Evolutionary conservation across 306 rosid species (phyloP).

Genomic region (Quercus rubra): DNA sequence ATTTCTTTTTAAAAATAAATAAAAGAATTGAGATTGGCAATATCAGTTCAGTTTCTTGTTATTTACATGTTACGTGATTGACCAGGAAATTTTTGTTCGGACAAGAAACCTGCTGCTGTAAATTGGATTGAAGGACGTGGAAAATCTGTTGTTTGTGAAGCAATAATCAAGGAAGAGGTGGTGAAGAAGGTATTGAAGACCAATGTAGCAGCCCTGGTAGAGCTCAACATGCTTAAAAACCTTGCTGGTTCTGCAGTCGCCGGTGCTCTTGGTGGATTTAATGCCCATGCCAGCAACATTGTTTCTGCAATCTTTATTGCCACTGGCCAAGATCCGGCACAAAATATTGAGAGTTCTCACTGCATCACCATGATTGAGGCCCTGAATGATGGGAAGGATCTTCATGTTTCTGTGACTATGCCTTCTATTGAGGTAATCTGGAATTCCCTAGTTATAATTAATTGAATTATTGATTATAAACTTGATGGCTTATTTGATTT

Average conservation of each 20-base stretch:
- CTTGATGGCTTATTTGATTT: background rate
- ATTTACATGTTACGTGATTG: background rate
- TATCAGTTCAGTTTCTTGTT: background rate
- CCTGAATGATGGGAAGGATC: conserved; percentile 61
- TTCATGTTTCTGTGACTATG: conserved; percentile 71
- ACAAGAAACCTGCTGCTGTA: conserved; percentile 70
- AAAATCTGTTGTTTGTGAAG: conserved; percentile 71
- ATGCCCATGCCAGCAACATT: conserved; percentile 82
- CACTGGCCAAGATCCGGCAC: conserved; percentile 86
- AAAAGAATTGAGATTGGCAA: background rate
- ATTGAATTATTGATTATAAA: background rate
- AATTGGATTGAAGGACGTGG: conserved; percentile 82
- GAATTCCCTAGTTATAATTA: background rate
- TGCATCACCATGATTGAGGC: conserved; percentile 76
- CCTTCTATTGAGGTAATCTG: conserved; percentile 62
- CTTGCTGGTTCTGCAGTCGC: conserved; percentile 68
- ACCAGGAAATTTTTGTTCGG: conserved; percentile 68
- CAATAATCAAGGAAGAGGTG: conserved; percentile 55
- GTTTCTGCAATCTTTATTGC: conserved; percentile 68
- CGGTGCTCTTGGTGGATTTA: conserved; percentile 74
- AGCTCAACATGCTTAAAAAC: conserved; percentile 71
- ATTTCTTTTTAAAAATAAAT: too few relatives aligned
- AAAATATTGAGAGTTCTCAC: conserved; percentile 77
- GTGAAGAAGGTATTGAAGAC: conserved; percentile 67
- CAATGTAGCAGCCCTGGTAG: conserved; percentile 47